These are phyloP conservation scores for Arthrobotrys megalospora DNA, from an alignment of 2,329 filamentous ascomycete species.

Conservation along the genomic window DNA sequence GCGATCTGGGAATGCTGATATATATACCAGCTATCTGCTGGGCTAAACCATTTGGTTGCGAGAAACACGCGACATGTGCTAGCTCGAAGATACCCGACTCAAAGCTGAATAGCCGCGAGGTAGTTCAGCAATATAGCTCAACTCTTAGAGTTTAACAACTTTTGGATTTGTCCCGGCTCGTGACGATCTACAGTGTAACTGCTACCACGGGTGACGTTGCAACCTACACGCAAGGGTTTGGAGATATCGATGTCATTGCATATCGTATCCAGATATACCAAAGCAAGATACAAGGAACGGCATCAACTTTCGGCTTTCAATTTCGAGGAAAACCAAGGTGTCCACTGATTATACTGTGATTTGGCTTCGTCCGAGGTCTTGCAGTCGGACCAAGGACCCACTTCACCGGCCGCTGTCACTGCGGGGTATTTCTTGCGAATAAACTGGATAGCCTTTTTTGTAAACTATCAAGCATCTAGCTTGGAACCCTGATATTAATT, in stretches of 20 bases:
- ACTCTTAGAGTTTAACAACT: not conserved
- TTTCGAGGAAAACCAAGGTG: not conserved
- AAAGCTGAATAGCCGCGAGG: not conserved
- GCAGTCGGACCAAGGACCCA: not conserved
- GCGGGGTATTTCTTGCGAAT: constrained; percentile 4
- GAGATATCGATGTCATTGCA: not conserved
- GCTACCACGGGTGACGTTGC: not conserved
- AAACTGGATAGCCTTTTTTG: not conserved
- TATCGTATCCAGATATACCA: not conserved
- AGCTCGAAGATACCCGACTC: not conserved
- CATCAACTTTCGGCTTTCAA: not conserved
- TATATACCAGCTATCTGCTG: not conserved
- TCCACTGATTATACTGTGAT: no score
- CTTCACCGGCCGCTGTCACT: not conserved
- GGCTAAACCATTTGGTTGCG: no score
- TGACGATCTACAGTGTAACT: not conserved
- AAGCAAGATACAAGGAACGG: not conserved
- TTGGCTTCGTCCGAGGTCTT: constrained; percentile 1
- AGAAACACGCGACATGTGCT: no score
- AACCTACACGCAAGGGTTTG: not conserved
- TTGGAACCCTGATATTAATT: constrained; percentile 2
- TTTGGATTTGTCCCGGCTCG: not conserved
- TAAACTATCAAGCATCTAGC: not conserved
- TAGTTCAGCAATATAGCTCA: constrained; percentile 17
- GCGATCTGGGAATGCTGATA: not conserved